A percentile compares a stretch with the other conserved stretches of the same genome.
Evolutionary conservation across 441 rosid genomes (phyloP).

Genomic region (Corymbia calophylla): DNA sequence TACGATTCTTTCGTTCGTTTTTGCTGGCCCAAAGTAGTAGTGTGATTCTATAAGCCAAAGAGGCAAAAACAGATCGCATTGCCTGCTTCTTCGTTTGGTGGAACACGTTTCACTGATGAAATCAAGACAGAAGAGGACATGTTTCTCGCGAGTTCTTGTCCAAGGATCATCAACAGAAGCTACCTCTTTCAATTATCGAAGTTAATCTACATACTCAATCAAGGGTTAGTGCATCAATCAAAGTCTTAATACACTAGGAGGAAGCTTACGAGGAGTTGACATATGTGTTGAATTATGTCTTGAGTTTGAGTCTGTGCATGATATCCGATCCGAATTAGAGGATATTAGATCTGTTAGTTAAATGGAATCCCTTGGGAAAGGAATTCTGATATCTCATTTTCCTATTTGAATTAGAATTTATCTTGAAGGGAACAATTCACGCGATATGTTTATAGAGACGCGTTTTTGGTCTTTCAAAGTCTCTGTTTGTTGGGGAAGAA

Average conservation of each 20-base stretch:
- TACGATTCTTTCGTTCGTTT: background rate
- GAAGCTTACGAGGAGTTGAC: background rate
- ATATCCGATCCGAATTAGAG: background rate
- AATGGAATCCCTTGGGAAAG: background rate
- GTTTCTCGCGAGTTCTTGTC: background rate
- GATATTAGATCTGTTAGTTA: background rate
- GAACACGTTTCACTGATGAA: background rate
- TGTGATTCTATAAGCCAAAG: background rate
- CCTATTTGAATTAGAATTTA: background rate
- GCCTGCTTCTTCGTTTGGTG: background rate
- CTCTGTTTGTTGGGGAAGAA: background rate
- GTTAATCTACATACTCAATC: background rate
- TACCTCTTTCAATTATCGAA: background rate
- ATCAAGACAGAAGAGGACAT: background rate
- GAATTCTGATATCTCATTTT: background rate
- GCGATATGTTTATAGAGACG: background rate
- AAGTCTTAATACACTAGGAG: background rate
- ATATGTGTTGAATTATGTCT: too few species aligned
- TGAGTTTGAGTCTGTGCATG: background rate
- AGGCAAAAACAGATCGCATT: background rate
- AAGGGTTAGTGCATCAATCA: background rate
- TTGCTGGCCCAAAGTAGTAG: background rate
- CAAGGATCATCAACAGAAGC: background rate
- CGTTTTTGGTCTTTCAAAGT: background rate
- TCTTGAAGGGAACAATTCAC: background rate